Evolutionary conservation across 345 rosid species (phyloP), one percentile per base, ranked within the genome.

Genomic region (Euphorbia pulcherrima): DNA sequence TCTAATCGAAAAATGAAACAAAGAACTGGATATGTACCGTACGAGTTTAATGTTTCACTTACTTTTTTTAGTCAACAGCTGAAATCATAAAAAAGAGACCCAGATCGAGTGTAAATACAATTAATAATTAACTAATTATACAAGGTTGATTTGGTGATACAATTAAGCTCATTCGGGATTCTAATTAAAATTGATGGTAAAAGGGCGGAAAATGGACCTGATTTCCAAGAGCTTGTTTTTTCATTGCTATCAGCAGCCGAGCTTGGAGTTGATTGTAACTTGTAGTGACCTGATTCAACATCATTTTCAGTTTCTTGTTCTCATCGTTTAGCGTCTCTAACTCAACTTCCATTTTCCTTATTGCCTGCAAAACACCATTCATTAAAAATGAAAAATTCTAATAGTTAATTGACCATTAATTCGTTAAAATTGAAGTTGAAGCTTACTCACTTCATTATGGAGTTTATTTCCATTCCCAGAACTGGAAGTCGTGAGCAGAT

Each of bases 291-390:
- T 87, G 95, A 65, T 83, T 89, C 78, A 94, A 68, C 87, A 65
- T 69, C 81, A 73, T 75, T 72, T 75, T 82, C 60, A 94, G 80
- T 72, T 77, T 85, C 72, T 68, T 73, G 62, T 94, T 94, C 83
- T 94, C 99, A 26, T 88, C 87, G 7, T 81, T 80, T 62, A 86
- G 79, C 61, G 75, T 85, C 74, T 76, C 81, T 44, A 91, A 54
- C 82, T 89, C 90, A 55, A 55, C 54, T 68, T 81, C 72, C 37
- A 87, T 62, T 78, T 46, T 60, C 37, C 72, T 79, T n/a, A n/a
- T n/a, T 75, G 80, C 26, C 96, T 90, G 79, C 50, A 8, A 18
- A 68, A 63, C n/a, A 39, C 3, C 28, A 51, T 54, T 18, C 27
- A 39, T 39, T 48, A 20, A 18, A 61, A 9, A 24, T 8, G 51